phyloP scores from a whole-genome alignment of 108 stramenopile genomes.

The Seminavis robusta region DNA sequence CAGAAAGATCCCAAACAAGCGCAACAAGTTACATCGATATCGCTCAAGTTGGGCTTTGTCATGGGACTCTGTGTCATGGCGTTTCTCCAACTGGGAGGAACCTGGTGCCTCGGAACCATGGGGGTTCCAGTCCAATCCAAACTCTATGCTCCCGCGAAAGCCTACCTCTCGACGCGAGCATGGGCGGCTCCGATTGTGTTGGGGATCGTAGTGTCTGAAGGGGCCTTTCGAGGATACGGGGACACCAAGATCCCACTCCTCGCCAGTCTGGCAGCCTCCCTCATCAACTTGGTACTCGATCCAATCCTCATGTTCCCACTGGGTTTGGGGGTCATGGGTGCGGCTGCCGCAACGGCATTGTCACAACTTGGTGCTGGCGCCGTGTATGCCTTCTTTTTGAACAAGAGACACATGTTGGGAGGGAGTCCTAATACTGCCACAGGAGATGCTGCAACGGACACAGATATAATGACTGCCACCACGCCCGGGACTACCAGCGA shows the following conservation, averaged over 20 bases:
- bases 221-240: slow-evolving; percentile 72
- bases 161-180: slow-evolving; percentile 50
- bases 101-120: slow-evolving; percentile 54
- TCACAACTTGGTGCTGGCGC: slow-evolving; percentile 44
- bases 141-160: slow-evolving; percentile 34
- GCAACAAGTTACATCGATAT: slow-evolving; percentile 24
- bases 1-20: slow-evolving; percentile 9
- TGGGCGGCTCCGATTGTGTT: slow-evolving; percentile 72
- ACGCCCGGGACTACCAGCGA: neutral
- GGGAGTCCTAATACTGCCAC: slow-evolving; percentile 5
- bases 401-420: slow-evolving; percentile 36
- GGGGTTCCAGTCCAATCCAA: slow-evolving; percentile 35
- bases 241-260: slow-evolving; percentile 66
- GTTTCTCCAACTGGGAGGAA: slow-evolving; percentile 16
- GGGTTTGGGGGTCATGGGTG: slow-evolving; percentile 58
- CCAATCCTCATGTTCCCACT: slow-evolving; percentile 76
- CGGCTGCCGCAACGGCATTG: slow-evolving; percentile 74
- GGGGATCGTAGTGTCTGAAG: slow-evolving; percentile 63
- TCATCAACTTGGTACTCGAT: slow-evolving; percentile 66
- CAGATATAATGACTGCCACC: neutral
- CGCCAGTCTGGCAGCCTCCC: slow-evolving; percentile 48
- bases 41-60: slow-evolving; percentile 29
- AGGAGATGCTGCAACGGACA: neutral
- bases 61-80: slow-evolving; percentile 35
- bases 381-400: slow-evolving; percentile 32